Conservation (phyloP, 306 rosid species). For the Vigna unguiculata region DNA sequence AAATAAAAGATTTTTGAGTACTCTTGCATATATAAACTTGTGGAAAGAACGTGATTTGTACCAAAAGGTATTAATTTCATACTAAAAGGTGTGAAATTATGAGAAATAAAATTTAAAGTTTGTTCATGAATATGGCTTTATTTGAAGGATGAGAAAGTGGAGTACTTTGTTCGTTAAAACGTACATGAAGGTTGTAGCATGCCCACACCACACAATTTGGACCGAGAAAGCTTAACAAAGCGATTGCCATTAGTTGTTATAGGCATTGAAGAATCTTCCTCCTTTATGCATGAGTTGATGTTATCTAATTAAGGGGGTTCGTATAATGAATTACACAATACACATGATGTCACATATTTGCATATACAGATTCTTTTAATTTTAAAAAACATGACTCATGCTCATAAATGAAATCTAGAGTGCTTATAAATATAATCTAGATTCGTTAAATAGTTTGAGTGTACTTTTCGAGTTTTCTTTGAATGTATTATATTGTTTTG, state of each 20-base stretch:
- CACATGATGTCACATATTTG: neutral
- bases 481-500: no score
- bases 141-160: slow-evolving; percentile 14
- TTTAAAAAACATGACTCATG: no score
- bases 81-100: no score
- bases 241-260: neutral
- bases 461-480: no score
- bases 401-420: no score
- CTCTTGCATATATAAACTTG: neutral
- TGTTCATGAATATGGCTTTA: slow-evolving; percentile 36
- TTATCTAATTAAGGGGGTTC: neutral
- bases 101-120: neutral
- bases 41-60: neutral
- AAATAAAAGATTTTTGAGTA: no score
- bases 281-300: neutral
- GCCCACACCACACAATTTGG: slow-evolving; percentile 23
- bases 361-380: no score
- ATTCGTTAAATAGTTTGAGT: no score
- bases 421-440: no score
- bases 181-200: slow-evolving; percentile 27
- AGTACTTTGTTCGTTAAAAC: slow-evolving; percentile 21
- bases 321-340: neutral
- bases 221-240: slow-evolving; percentile 25
- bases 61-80: neutral
- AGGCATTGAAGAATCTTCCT: neutral